These are phyloP conservation scores for Parastagonospora avenae DNA, from an alignment of 2,329 filamentous ascomycete species.

Conservation along the genomic window DNA sequence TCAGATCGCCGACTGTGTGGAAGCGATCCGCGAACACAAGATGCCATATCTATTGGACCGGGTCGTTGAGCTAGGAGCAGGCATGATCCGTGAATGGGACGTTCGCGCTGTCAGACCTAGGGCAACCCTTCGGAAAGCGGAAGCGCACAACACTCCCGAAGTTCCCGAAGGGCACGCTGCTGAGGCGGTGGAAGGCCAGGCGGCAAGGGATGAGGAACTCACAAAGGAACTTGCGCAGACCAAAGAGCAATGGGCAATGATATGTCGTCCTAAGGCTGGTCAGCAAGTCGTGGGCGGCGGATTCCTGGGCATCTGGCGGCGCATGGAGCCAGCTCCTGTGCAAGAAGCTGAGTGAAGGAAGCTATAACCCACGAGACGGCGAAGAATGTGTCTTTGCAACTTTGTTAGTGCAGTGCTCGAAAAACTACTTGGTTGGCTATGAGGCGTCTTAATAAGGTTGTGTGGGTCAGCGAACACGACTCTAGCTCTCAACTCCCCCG, in stretches of 20 bases:
- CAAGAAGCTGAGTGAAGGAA: slow-evolving; percentile 1
- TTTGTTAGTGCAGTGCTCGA: neutral
- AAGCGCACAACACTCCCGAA: slow-evolving; percentile 14
- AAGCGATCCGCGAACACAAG: slow-evolving; percentile 57
- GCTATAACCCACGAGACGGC: neutral
- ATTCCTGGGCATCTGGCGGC: slow-evolving; percentile 45
- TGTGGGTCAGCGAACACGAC: neutral
- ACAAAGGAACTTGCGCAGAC: slow-evolving; percentile 28
- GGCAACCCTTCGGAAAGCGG: slow-evolving; percentile 33
- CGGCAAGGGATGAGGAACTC: slow-evolving; percentile 35
- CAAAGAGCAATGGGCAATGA: slow-evolving; percentile 42
- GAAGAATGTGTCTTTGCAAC: neutral
- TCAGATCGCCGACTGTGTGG: slow-evolving; percentile 71
- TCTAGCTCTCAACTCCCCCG: neutral
- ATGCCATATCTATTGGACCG: slow-evolving; percentile 65
- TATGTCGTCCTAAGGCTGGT: slow-evolving; percentile 46
- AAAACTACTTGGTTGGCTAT: neutral
- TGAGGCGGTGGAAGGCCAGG: slow-evolving; percentile 26
- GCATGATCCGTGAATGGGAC: slow-evolving; percentile 68
- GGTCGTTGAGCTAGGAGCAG: slow-evolving; percentile 62
- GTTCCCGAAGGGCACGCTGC: slow-evolving; percentile 10
- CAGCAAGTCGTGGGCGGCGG: slow-evolving; percentile 44
- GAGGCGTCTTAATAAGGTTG: neutral
- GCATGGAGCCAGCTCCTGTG: slow-evolving; percentile 29
- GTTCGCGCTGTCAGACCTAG: slow-evolving; percentile 58